Conservation (phyloP, 768 basidiomycete genomes). For the Sporobolomyces pararoseus region DNA sequence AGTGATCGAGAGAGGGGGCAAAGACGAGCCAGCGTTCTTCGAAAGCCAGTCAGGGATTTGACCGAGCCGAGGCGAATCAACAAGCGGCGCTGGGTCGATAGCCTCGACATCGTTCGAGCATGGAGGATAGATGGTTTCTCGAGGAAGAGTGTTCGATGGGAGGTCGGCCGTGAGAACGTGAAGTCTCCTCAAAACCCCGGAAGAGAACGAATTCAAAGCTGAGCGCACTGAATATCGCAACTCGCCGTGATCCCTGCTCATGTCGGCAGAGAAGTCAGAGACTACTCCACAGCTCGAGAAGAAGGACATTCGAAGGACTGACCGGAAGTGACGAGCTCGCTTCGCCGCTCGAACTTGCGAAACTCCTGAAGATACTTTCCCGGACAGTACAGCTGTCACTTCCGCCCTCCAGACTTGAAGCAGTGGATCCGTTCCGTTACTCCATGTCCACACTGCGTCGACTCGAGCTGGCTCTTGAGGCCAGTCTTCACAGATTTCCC, state of each 20-base stretch:
- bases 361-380: background rate
- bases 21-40: background rate
- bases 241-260: conserved; percentile 45
- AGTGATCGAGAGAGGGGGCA: background rate
- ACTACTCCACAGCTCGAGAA: no score
- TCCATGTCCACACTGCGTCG: conserved; percentile 42
- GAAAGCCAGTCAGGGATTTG: conserved; percentile 53
- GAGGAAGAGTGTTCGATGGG: background rate
- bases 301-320: background rate
- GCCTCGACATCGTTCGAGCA: background rate
- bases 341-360: background rate
- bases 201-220: conserved; percentile 29
- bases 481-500: conserved; percentile 28
- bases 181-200: background rate
- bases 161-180: conserved; percentile 33
- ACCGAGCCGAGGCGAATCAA: conserved; percentile 31
- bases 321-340: conserved; percentile 27
- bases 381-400: conserved; percentile 8
- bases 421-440: conserved; percentile 39
- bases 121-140: conserved; percentile 1
- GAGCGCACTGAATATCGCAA: conserved; percentile 45
- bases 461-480: conserved; percentile 5
- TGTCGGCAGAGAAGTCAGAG: no score
- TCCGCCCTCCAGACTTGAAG: conserved; percentile 14
- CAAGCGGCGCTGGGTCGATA: background rate